phyloP scores from a whole-genome alignment of 2,329 filamentous ascomycete species.

The Ploettnerulaceae sp. region DNA sequence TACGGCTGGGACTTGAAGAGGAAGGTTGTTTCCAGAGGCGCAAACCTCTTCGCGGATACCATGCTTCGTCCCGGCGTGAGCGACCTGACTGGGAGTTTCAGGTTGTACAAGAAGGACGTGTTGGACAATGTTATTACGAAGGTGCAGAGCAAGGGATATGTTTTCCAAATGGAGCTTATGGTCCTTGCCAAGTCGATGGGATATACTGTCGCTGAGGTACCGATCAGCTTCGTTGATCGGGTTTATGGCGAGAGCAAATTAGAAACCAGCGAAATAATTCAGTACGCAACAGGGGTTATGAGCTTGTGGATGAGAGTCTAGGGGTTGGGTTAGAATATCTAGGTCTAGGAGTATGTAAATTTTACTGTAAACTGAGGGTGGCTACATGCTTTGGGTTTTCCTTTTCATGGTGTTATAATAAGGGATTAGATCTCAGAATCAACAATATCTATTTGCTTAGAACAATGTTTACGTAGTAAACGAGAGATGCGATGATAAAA shows the following conservation, averaged over 20 bases:
- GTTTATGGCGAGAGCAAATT: constrained; percentile 95
- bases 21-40: constrained; percentile 78
- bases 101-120: constrained; percentile 87
- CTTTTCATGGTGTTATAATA: too few species aligned
- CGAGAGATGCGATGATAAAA: too few species aligned
- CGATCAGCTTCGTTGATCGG: constrained; percentile 93
- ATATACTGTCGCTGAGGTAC: constrained; percentile 88
- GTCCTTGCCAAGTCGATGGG: constrained; percentile 95
- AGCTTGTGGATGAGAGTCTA: constrained; percentile 74
- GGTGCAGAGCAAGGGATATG: constrained; percentile 95
- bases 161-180: constrained; percentile 99
- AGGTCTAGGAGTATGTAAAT: too few species aligned
- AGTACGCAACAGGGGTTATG: constrained; percentile 86
- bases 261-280: constrained; percentile 90
- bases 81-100: constrained; percentile 90
- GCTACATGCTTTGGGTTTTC: too few species aligned
- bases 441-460: too few species aligned
- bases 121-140: constrained; percentile 84
- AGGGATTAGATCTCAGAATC: too few species aligned
- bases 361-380: too few species aligned
- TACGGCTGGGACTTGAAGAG: constrained; percentile 95
- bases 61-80: constrained; percentile 89
- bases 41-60: constrained; percentile 94
- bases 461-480: too few species aligned
- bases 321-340: constrained; percentile 32